These are phyloP conservation scores for Miscanthus lutarioriparius DNA, from an alignment of 176 grass and related monocot genomes.

Conservation along the genomic window DNA sequence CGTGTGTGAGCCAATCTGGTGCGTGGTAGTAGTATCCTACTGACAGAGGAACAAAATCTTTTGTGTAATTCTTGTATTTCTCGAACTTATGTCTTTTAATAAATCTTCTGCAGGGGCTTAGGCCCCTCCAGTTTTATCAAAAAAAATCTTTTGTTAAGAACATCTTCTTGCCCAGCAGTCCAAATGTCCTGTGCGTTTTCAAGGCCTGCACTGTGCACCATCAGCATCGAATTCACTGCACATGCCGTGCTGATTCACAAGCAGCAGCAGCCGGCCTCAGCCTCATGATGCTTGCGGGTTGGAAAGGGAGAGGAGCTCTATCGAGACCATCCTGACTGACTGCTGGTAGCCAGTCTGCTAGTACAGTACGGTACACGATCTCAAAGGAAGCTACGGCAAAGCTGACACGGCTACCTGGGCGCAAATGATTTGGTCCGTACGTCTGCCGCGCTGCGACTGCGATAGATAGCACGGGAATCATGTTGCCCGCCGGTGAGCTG, in stretches of 20 bases:
- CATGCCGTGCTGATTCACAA: background rate
- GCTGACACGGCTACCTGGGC: background rate
- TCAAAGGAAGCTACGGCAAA: background rate
- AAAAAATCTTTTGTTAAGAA: too few species aligned
- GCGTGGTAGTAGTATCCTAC: too few species aligned
- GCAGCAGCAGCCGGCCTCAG: background rate
- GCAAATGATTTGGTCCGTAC: constrained; percentile 21
- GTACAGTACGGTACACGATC: background rate
- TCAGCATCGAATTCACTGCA: background rate
- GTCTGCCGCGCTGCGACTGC: background rate
- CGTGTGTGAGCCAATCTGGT: background rate
- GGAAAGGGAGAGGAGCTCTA: background rate
- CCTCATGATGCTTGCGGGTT: constrained; percentile 12
- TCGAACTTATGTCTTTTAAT: too few species aligned
- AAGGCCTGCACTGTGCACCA: background rate
- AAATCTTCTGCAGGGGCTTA: too few species aligned
- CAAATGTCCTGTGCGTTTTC: background rate
- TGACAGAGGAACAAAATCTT: too few species aligned
- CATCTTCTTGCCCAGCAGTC: background rate
- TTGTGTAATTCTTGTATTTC: too few species aligned
- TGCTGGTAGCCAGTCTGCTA: background rate
- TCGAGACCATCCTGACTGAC: background rate
- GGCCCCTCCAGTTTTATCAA: too few species aligned
- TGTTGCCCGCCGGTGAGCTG: constrained; percentile 21
- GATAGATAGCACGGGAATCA: constrained; percentile 29